Conservation (phyloP, 2,329 filamentous ascomycete species). For the Lecanosticta acicola region DNA sequence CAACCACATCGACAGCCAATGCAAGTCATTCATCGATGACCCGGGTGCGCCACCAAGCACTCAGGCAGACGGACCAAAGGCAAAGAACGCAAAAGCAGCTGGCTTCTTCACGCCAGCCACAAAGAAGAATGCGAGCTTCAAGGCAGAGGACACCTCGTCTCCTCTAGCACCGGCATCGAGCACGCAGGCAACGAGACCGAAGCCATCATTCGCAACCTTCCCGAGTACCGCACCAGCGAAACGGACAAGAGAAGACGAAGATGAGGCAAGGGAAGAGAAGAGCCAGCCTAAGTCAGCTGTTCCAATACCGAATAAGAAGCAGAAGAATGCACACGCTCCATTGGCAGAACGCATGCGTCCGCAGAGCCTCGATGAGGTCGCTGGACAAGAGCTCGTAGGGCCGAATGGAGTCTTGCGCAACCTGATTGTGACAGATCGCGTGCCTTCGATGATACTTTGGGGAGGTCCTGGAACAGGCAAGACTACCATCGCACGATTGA, state of each 20-base stretch:
- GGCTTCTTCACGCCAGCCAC: conserved; percentile 53
- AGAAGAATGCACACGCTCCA: conserved; percentile 64
- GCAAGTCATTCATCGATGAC: conserved; percentile 61
- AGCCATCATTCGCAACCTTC: conserved; percentile 12
- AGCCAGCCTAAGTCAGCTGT: conserved; percentile 30
- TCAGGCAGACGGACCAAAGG: conserved; percentile 25
- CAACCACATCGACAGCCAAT: conserved; percentile 80
- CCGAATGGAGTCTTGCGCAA: conserved; percentile 75
- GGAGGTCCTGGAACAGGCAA: conserved; percentile 76
- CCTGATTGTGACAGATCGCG: conserved; percentile 75
- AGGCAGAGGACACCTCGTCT: conserved; percentile 24
- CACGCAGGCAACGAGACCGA: conserved; percentile 16
- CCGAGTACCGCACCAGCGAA: conserved; percentile 26
- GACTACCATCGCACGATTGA: conserved; percentile 86
- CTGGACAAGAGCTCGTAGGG: conserved; percentile 86
- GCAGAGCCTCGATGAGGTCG: conserved; percentile 74
- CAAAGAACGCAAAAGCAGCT: conserved; percentile 37
- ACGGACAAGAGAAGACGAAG: conserved; percentile 23
- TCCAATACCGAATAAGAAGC: conserved; percentile 57
- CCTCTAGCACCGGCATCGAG: conserved; percentile 14
- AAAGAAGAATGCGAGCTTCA: conserved; percentile 35
- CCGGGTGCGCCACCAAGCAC: conserved; percentile 34
- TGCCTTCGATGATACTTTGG: conserved; percentile 96
- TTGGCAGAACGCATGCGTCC: conserved; percentile 93
- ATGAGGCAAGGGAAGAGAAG: conserved; percentile 6